phyloP scores from a whole-genome alignment of 352 stramenopile species.

The Globisporangium radiosum region DNA sequence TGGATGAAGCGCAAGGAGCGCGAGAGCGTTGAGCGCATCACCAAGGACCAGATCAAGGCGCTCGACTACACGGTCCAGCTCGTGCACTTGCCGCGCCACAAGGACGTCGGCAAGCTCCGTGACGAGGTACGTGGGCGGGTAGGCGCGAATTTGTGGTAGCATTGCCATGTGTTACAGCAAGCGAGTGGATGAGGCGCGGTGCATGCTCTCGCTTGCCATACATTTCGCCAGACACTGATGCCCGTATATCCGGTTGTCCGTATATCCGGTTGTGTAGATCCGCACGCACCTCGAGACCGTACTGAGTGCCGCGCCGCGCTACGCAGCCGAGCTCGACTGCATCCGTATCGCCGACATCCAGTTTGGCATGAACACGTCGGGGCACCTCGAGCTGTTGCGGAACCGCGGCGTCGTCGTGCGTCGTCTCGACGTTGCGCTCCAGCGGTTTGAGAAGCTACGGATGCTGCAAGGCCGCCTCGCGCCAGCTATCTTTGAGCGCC shows the following conservation, averaged over 20 bases:
- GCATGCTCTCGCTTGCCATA: background rate
- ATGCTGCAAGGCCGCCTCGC: slow-evolving; percentile 41
- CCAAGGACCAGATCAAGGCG: slow-evolving; percentile 56
- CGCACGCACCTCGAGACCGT: slow-evolving; percentile 53
- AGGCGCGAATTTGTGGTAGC: no score
- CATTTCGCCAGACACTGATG: background rate
- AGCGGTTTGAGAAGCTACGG: slow-evolving; percentile 63
- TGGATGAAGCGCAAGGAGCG: slow-evolving; percentile 75
- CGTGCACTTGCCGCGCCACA: slow-evolving; percentile 50
- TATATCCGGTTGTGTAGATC: slow-evolving; percentile 26
- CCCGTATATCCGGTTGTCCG: background rate
- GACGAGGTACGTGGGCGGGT: slow-evolving; percentile 32
- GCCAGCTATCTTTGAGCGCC: slow-evolving; percentile 28
- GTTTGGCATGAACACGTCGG: slow-evolving; percentile 64
- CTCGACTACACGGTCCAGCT: slow-evolving; percentile 79
- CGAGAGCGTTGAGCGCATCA: slow-evolving; percentile 48
- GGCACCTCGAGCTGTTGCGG: slow-evolving; percentile 52
- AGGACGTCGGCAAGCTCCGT: slow-evolving; percentile 49
- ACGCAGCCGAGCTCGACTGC: slow-evolving; percentile 48
- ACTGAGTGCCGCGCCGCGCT: slow-evolving; percentile 40
- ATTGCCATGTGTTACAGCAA: no score
- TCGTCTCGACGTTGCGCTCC: slow-evolving; percentile 52
- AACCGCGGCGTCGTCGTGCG: slow-evolving; percentile 56
- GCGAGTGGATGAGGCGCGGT: no score
- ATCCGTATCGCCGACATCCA: slow-evolving; percentile 73